These are phyloP conservation scores for Leccinum rimulosum DNA, from an alignment of 768 basidiomycete genomes.

Conservation along the genomic window DNA sequence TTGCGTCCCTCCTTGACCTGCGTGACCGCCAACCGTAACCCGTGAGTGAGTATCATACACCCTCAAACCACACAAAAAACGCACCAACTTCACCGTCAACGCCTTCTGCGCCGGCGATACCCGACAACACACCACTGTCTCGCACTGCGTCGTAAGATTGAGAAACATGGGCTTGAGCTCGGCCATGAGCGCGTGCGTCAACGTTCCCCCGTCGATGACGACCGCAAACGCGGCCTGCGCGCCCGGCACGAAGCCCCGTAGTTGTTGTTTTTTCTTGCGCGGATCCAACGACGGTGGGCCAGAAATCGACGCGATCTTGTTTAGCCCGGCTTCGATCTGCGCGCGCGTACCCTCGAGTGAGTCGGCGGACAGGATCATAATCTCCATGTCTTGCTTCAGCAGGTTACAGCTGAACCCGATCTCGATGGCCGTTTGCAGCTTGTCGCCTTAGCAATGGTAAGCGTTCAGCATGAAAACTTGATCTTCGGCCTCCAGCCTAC, in stretches of 20 bases:
- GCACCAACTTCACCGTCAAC: slow-evolving; percentile 87
- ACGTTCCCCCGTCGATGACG: slow-evolving; percentile 94
- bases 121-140: slow-evolving; percentile 97
- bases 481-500: background rate
- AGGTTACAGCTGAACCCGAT: slow-evolving; percentile 96
- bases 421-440: slow-evolving; percentile 97
- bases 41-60: background rate
- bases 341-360: slow-evolving; percentile 67
- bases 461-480: background rate
- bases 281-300: slow-evolving; percentile 70
- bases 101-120: slow-evolving; percentile 98
- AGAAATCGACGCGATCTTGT: slow-evolving; percentile 87
- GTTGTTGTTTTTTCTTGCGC: slow-evolving; percentile 28
- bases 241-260: slow-evolving; percentile 62
- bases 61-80: slow-evolving; percentile 21
- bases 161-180: slow-evolving; percentile 85
- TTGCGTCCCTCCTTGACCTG: slow-evolving; percentile 94
- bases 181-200: slow-evolving; percentile 74
- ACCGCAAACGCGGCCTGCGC: slow-evolving; percentile 82
- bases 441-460: slow-evolving; percentile 66
- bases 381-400: slow-evolving; percentile 90
- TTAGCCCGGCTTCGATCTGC: slow-evolving; percentile 89
- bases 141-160: slow-evolving; percentile 91
- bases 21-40: background rate
- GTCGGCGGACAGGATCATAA: slow-evolving; percentile 95